These are phyloP conservation scores for Hypoxylon lienhwacheense DNA, from an alignment of 495 filamentous ascomycete genomes.

Conservation along the genomic window DNA sequence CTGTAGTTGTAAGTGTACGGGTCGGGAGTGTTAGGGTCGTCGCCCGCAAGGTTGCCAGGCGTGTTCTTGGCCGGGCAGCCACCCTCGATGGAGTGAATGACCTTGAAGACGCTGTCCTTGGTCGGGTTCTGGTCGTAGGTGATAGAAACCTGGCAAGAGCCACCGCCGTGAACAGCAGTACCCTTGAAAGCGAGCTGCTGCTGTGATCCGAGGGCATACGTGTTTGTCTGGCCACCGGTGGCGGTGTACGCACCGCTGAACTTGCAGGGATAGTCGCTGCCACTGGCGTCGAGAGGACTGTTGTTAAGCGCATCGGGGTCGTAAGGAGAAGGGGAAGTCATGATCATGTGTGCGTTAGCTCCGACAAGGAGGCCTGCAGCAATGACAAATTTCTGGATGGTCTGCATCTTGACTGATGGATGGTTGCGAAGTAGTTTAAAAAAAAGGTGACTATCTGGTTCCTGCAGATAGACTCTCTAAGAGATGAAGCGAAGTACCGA, in stretches of 20 bases:
- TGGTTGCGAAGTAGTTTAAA: too few species aligned
- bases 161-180: slow-evolving; percentile 76
- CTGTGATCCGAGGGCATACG: slow-evolving; percentile 57
- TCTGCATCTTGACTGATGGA: slow-evolving; percentile 48
- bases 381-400: slow-evolving; percentile 35
- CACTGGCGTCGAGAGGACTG: slow-evolving; percentile 59
- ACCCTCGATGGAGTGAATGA: slow-evolving; percentile 81
- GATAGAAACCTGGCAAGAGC: slow-evolving; percentile 84
- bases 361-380: slow-evolving; percentile 54
- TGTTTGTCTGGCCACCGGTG: slow-evolving; percentile 46
- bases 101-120: slow-evolving; percentile 66
- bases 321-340: slow-evolving; percentile 71
- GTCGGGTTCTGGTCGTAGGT: slow-evolving; percentile 71
- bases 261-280: slow-evolving; percentile 85
- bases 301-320: slow-evolving; percentile 48
- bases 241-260: slow-evolving; percentile 43
- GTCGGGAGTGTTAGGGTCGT: slow-evolving; percentile 29
- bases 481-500: slow-evolving; percentile 35
- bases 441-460: slow-evolving; percentile 34
- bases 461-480: slow-evolving; percentile 41
- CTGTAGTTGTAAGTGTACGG: slow-evolving; percentile 57
- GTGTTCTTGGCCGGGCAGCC: slow-evolving; percentile 66
- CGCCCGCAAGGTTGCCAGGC: slow-evolving; percentile 44
- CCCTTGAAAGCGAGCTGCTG: slow-evolving; percentile 61
- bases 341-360: slow-evolving; percentile 69